Base-by-base conservation (phyloP, 2,329 filamentous ascomycete species). In the Cladosporium sphaerospermum region DNA sequence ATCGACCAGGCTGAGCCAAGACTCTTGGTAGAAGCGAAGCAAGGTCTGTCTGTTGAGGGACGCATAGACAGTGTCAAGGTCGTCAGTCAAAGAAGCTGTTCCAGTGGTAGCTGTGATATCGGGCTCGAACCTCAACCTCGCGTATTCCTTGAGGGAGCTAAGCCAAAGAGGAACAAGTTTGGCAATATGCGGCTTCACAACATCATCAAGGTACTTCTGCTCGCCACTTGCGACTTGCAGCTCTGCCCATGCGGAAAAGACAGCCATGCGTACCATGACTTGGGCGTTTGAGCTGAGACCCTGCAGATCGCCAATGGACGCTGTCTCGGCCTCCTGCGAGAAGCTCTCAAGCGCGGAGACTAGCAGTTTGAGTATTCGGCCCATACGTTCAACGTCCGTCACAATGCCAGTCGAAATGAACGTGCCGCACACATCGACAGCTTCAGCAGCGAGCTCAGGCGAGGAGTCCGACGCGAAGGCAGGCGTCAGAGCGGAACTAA, bases 351-450 rank as follows among this genome's bases (percentile, higher is more conserved):
- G 78, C 0, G 91, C 91, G 41, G 86, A 85, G 5, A 96, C 88
- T 2, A 99, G 78, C 1, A 95, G 86, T 73, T 96, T 97, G 53
- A 99, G 79, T 50, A 99, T 99, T 53, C 93, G 86, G 18, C 93
- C 93, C 93, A 99, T 99, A n/a, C 93, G 84, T 61, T 99, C 95
- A 8, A 97, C 84, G 69, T 97, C 93, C 0, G 90, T 96, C 8
- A 99, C 93, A 52, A 99, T 97, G 11, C 93, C 93, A 0, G 92
- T 96, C 0, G 92, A 88, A 64, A 99, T 95, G 71, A 99, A 99
- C 1, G 88, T 90, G n/a, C 92, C 93, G 64, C 93, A 99, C 6
- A 99, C 93, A 63, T 95, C 95, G 58, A 99, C 89, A 13, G 95
- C 93, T 67, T 96, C 92, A 0, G 93, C 91, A 7, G 93, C 95